A percentile compares a stretch with the other conserved stretches of the same genome.
Conservation (phyloP, 495 filamentous ascomycete species). For the Mycothermus thermophilus region DNA sequence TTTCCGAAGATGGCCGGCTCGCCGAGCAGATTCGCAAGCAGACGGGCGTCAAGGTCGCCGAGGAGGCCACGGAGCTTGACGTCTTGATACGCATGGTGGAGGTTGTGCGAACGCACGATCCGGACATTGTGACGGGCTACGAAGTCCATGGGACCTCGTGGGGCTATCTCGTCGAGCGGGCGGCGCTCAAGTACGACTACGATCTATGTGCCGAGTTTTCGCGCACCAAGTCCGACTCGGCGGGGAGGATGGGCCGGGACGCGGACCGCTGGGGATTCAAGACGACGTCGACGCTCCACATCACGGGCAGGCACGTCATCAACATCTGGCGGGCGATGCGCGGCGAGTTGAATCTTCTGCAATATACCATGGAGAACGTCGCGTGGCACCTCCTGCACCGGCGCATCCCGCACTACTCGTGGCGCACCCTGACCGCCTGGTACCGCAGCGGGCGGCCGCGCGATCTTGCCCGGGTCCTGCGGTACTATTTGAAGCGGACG, state of each 20-base stretch:
- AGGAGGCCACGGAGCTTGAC: slow-evolving; percentile 69
- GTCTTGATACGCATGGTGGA: slow-evolving; percentile 70
- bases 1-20: slow-evolving; percentile 44
- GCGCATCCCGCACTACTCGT: slow-evolving; percentile 82
- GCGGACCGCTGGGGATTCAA: slow-evolving; percentile 86
- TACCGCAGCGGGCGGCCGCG: slow-evolving; percentile 52
- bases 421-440: slow-evolving; percentile 66
- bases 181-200: slow-evolving; percentile 73
- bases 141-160: slow-evolving; percentile 89
- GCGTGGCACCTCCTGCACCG: slow-evolving; percentile 82
- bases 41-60: slow-evolving; percentile 46
- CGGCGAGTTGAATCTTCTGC: slow-evolving; percentile 72
- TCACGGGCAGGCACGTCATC: slow-evolving; percentile 90
- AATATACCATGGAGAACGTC: slow-evolving; percentile 96
- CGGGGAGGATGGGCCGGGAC: slow-evolving; percentile 72
- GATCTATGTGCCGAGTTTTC: slow-evolving; percentile 84
- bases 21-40: slow-evolving; percentile 34
- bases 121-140: slow-evolving; percentile 89
- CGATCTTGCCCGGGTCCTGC: slow-evolving; percentile 59
- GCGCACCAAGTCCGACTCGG: slow-evolving; percentile 66
- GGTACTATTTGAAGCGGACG: slow-evolving; percentile 65
- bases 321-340: slow-evolving; percentile 97
- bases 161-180: slow-evolving; percentile 91
- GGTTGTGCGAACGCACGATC: slow-evolving; percentile 71
- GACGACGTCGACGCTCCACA: slow-evolving; percentile 68